Evolutionary conservation across 305 asterid genomes (phyloP).

Genomic region (Fraxinus ornus): DNA sequence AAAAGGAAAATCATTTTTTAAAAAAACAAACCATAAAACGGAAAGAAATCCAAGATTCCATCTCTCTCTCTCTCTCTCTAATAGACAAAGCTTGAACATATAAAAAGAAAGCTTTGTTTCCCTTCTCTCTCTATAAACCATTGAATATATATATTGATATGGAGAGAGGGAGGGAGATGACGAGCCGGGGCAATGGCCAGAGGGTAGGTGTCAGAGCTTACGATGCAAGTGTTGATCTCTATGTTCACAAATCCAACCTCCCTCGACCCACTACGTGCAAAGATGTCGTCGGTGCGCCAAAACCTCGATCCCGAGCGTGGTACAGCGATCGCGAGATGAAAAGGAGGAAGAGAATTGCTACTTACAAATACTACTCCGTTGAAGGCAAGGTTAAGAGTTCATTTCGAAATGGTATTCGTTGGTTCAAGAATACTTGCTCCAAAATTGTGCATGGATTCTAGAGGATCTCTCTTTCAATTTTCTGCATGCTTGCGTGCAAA

Average conservation of each 20-base stretch:
- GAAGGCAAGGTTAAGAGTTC: conserved; percentile 66
- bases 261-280: not conserved
- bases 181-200: not conserved
- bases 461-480: not conserved
- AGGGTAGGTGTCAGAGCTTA: conserved; percentile 15
- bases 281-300: not conserved
- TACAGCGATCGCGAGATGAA: conserved; percentile 46
- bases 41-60: not conserved
- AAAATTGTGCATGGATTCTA: conserved; percentile 46
- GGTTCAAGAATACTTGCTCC: conserved; percentile 56
- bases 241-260: conserved; percentile 1
- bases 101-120: conserved; percentile 11
- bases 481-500: not conserved
- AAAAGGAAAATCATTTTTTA: not conserved
- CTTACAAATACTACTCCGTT: conserved; percentile 56
- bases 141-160: not conserved
- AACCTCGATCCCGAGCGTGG: conserved; percentile 32
- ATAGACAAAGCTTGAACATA: not conserved
- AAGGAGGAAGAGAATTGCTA: conserved; percentile 56
- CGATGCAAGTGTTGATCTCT: conserved; percentile 17
- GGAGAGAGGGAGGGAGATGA: not conserved
- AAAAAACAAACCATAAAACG: not conserved
- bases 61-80: not conserved
- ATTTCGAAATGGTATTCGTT: conserved; percentile 46
- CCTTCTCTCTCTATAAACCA: conserved; percentile 25